Conservation (phyloP, 345 rosid species). For the Cochlearia excelsa region DNA sequence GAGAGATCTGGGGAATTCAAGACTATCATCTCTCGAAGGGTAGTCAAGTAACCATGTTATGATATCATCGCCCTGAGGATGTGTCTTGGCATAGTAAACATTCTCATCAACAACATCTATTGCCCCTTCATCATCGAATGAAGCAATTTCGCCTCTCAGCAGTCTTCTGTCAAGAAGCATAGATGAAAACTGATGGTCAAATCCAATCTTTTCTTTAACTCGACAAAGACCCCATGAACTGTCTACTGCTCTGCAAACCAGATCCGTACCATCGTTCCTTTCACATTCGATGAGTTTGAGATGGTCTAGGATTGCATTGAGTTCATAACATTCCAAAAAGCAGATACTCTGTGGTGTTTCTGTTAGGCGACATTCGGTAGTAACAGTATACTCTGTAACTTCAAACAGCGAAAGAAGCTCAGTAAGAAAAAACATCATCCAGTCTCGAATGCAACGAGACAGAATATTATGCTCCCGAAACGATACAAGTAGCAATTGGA, state of each 20-base stretch:
- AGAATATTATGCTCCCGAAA: slow-evolving; percentile 1
- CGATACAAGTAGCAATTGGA: slow-evolving; percentile 11
- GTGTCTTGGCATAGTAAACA: slow-evolving; percentile 22
- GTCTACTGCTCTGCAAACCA: slow-evolving; percentile 20
- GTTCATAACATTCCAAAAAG: slow-evolving; percentile 22
- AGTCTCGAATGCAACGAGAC: slow-evolving; percentile 19
- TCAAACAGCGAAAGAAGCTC: slow-evolving; percentile 9
- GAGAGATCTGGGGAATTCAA: neutral
- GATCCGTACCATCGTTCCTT: slow-evolving; percentile 21
- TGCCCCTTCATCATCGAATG: slow-evolving; percentile 19
- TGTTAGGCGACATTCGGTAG: neutral
- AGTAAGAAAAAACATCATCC: slow-evolving; percentile 6
- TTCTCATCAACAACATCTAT: neutral
- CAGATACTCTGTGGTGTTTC: slow-evolving; percentile 31
- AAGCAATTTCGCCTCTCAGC: neutral
- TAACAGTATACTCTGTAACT: slow-evolving; percentile 11
- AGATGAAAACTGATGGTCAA: slow-evolving; percentile 16
- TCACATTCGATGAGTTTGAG: slow-evolving; percentile 7
- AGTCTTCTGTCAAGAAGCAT: slow-evolving; percentile 29
- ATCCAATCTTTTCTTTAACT: slow-evolving; percentile 25
- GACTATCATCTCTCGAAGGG: slow-evolving; percentile 3
- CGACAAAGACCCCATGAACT: neutral
- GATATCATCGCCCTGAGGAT: slow-evolving; percentile 23
- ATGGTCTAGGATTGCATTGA: slow-evolving; percentile 8
- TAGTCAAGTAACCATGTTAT: slow-evolving; percentile 28